Evolutionary conservation across 2,329 filamentous ascomycete genomes (phyloP), one percentile per base, ranked within the genome.

Genomic region (Thielaviopsis musarum): DNA sequence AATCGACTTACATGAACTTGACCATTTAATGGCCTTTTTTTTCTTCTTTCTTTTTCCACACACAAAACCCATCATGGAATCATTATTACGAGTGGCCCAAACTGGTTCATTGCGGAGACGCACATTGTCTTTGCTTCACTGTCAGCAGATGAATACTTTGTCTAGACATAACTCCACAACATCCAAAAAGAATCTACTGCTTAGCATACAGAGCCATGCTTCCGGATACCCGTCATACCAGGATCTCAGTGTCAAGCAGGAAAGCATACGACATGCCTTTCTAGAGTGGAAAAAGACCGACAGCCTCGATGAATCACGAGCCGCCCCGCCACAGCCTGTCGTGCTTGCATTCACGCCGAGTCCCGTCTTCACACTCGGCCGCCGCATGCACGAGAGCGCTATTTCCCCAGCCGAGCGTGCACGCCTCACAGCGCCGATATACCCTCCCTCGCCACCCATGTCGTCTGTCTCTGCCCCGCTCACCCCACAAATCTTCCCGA

Each of bases 361-460:
- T 38, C 89, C 91, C 1, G 88, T 90, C 54, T 96, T 93, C 72
- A 96, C 91, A 15, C 86, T 91, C 64, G 93, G 93, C 59, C 85
- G 91, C 5, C 86, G 93, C 34, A 90, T 96, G 67, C 70, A 68
- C 65, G 61, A 67, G 70, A 64, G 45, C n/a, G 69, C 72, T 2
- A 70, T 87, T 2, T 72, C 74, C 1, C 57, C 66, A 0, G 64
- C 66, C 1, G 78, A 84, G 64, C 70, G 73, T 1, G 67, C 66
- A 3, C 71, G 73, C 1, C 71, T 84, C 49, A 68, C 65, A 7
- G 69, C 69, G 3, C 73, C 73, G 1, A 68, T 80, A 26, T 64
- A 62, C 26, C 65, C 77, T 49, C 34, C 51, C 51, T 28, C 21
- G 5, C 6, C 12, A 21, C 41, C 34, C 2, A 2, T 4, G 17